Conservation (phyloP, 495 filamentous ascomycete genomes). For the Wilcoxina mikolae region DNA sequence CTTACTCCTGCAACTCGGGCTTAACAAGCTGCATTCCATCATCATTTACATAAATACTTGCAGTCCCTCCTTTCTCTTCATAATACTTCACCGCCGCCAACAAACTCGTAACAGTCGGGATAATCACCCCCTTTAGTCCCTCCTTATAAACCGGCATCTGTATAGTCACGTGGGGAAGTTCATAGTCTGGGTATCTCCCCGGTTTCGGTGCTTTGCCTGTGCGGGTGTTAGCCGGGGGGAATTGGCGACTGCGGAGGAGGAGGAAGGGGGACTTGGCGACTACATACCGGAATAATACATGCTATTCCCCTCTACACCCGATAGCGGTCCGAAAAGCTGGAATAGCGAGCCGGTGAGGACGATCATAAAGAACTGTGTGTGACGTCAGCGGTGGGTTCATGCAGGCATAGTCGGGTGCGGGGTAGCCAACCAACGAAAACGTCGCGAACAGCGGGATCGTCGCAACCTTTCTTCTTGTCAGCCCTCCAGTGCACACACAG, state of each 20-base stretch:
- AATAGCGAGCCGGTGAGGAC: no score
- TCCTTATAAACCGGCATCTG: constrained; percentile 62
- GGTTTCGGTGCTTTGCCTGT: constrained; percentile 34
- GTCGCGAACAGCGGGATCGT: no score
- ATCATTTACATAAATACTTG: constrained; percentile 63
- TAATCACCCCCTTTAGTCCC: constrained; percentile 35
- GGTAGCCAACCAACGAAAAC: no score
- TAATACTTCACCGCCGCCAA: constrained; percentile 36
- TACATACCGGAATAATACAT: no score
- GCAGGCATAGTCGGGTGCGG: no score
- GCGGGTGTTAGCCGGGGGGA: constrained; percentile 27
- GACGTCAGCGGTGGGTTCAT: no score
- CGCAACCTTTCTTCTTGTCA: no score
- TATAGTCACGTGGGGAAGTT: constrained; percentile 51
- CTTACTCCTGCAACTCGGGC: no score
- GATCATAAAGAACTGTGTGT: no score
- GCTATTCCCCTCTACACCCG: no score
- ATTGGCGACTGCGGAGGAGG: background rate
- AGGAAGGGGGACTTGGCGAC: background rate
- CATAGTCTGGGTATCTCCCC: constrained; percentile 9
- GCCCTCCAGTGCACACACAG: no score
- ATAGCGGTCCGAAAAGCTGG: no score
- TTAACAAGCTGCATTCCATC: constrained; percentile 52
- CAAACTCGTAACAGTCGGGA: constrained; percentile 19
- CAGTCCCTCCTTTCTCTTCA: constrained; percentile 58